Evolutionary conservation across 352 stramenopile genomes (phyloP).

Genomic region (Lagenidium giganteum): DNA sequence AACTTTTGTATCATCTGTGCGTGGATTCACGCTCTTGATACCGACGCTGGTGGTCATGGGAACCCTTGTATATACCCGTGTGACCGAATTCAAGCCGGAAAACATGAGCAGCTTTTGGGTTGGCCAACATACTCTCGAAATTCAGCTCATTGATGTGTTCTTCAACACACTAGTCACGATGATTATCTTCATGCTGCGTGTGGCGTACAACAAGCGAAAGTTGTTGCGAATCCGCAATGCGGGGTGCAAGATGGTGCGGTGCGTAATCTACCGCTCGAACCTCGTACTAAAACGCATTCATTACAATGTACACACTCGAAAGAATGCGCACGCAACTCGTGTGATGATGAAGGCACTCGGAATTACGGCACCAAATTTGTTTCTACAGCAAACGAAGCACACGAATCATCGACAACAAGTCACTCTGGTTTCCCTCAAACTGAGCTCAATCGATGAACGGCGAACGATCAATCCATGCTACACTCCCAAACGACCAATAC

Average conservation of each 20-base stretch:
- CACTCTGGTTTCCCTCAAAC: conserved; percentile 26
- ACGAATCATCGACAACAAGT: conserved; percentile 19
- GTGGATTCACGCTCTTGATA: conserved; percentile 8
- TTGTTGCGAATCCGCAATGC: conserved; percentile 17
- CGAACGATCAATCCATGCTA: conserved; percentile 2
- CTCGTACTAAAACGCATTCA: conserved; percentile 24
- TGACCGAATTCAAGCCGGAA: conserved; percentile 17
- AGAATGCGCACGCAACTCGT: too few relatives aligned
- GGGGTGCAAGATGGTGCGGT: conserved; percentile 25
- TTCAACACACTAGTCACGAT: conserved; percentile 32
- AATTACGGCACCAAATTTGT: neutral
- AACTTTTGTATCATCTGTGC: conserved; percentile 20
- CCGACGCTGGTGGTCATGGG: conserved; percentile 16
- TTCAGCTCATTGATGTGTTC: conserved; percentile 33
- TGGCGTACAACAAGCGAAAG: conserved; percentile 25
- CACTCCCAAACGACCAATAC: neutral
- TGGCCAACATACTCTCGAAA: conserved; percentile 14
- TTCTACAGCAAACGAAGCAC: neutral
- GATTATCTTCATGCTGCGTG: conserved; percentile 25
- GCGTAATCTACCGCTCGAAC: conserved; percentile 24
- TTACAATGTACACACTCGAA: too few relatives aligned
- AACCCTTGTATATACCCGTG: conserved; percentile 12
- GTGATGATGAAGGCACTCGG: too few relatives aligned
- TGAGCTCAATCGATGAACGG: conserved; percentile 19
- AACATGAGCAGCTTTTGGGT: conserved; percentile 16